These are phyloP conservation scores for Cordyceps militaris DNA, from an alignment of 2,329 filamentous ascomycete genomes.

Conservation along the genomic window DNA sequence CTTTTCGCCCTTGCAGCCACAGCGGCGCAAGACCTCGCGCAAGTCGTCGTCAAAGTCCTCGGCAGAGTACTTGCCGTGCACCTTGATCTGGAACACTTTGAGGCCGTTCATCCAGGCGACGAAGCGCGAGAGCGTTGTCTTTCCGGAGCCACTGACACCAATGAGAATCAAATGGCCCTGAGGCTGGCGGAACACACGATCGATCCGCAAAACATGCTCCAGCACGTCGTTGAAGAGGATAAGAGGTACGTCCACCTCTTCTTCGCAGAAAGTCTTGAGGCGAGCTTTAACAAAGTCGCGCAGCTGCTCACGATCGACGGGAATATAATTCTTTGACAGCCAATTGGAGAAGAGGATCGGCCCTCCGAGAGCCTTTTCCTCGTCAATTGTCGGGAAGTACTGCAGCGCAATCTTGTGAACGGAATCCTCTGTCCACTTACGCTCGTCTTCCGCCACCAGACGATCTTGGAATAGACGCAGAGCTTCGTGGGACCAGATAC, in stretches of 20 bases:
- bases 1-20: slow-evolving; percentile 97
- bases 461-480: slow-evolving; percentile 95
- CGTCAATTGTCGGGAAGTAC: slow-evolving; percentile 92
- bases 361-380: slow-evolving; percentile 78
- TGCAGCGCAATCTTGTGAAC: slow-evolving; percentile 82
- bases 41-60: slow-evolving; percentile 99
- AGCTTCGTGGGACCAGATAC: slow-evolving; percentile 98
- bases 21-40: slow-evolving; percentile 83
- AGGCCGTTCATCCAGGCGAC: slow-evolving; percentile 99
- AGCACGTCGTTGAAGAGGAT: slow-evolving; percentile 99
- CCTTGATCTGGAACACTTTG: slow-evolving; percentile 99
- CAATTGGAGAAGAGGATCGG: slow-evolving; percentile 99
- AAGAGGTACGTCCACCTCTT: slow-evolving; percentile 96
- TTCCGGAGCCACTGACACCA: slow-evolving; percentile 95
- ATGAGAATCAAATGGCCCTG: slow-evolving; percentile 98
- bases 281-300: slow-evolving; percentile 96
- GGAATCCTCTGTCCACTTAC: slow-evolving; percentile 87
- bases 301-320: slow-evolving; percentile 89
- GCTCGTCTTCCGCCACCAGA: slow-evolving; percentile 88
- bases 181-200: slow-evolving; percentile 95
- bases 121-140: slow-evolving; percentile 95
- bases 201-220: slow-evolving; percentile 95
- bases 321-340: slow-evolving; percentile 97
- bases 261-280: slow-evolving; percentile 96
- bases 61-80: slow-evolving; percentile 94